Evolutionary conservation across 805 yeast genomes (phyloP).

Genomic region (Candida ovalis): DNA sequence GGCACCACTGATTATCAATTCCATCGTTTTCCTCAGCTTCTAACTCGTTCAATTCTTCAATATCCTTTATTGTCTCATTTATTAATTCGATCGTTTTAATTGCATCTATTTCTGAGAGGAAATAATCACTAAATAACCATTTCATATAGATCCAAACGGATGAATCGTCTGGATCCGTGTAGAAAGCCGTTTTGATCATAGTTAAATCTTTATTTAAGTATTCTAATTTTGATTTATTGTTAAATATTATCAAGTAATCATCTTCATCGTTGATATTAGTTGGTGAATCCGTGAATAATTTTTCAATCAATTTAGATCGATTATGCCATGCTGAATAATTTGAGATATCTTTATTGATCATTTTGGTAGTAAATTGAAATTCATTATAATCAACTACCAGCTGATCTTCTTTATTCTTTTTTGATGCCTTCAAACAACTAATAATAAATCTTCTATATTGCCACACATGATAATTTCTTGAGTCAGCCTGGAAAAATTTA

Average conservation of each 20-base stretch:
- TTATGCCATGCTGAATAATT: constrained; percentile 97
- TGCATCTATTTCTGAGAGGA: constrained; percentile 32
- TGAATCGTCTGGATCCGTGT: constrained; percentile 91
- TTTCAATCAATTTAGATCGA: constrained; percentile 65
- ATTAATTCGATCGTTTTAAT: constrained; percentile 36
- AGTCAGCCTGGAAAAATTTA: constrained; percentile 64
- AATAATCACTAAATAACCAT: constrained; percentile 61
- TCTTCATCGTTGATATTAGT: constrained; percentile 6
- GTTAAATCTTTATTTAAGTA: constrained; percentile 56
- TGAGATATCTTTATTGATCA: constrained; percentile 79
- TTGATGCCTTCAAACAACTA: constrained; percentile 22
- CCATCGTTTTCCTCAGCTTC: constrained; percentile 65
- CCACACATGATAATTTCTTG: constrained; percentile 95
- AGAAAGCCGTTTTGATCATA: constrained; percentile 76
- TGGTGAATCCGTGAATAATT: constrained; percentile 35
- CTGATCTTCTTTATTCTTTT: constrained; percentile 6
- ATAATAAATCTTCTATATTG: constrained; percentile 80
- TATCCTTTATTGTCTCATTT: constrained; percentile 39
- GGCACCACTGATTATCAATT: constrained; percentile 68
- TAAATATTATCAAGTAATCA: constrained; percentile 17
- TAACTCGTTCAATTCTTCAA: constrained; percentile 63
- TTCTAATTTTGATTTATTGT: constrained; percentile 14
- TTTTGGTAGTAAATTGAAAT: constrained; percentile 70
- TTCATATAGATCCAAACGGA: constrained; percentile 86
- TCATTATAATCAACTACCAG: constrained; percentile 42